Evolutionary conservation across 2,329 filamentous ascomycete species (phyloP).

Genomic region (Aspergillus aculeatus): DNA sequence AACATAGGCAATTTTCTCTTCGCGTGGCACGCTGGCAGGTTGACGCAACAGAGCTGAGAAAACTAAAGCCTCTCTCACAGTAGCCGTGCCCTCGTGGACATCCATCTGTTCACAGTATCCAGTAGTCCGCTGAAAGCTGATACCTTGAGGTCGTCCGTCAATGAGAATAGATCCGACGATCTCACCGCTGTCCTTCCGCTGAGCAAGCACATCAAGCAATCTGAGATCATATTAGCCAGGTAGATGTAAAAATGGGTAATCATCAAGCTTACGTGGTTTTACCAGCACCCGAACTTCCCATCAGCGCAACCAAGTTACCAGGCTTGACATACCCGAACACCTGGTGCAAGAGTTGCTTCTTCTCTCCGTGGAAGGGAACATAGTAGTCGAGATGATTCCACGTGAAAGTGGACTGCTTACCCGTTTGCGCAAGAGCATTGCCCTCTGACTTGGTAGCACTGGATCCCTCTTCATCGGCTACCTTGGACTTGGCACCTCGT

Average conservation of each 20-base stretch:
- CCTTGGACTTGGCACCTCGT: slow-evolving; percentile 29
- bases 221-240: slow-evolving; percentile 15
- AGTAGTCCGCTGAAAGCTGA: slow-evolving; percentile 51
- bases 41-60: slow-evolving; percentile 66
- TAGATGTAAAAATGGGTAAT: background rate
- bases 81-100: slow-evolving; percentile 62
- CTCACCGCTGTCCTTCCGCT: slow-evolving; percentile 45
- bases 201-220: slow-evolving; percentile 46
- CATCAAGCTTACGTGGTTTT: slow-evolving; percentile 40
- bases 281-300: slow-evolving; percentile 76
- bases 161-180: slow-evolving; percentile 45
- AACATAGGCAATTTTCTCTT: slow-evolving; percentile 64
- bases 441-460: slow-evolving; percentile 1
- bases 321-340: slow-evolving; percentile 71
- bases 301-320: slow-evolving; percentile 72
- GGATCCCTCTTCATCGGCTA: slow-evolving; percentile 3
- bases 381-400: slow-evolving; percentile 80
- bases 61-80: slow-evolving; percentile 62
- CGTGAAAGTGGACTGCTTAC: slow-evolving; percentile 68
- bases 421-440: slow-evolving; percentile 49
- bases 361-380: slow-evolving; percentile 47
- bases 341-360: slow-evolving; percentile 55
- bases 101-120: slow-evolving; percentile 63
- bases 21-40: slow-evolving; percentile 50
- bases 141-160: slow-evolving; percentile 42